Evolutionary conservation across 345 rosid genomes (phyloP), one percentile per base, ranked within the genome.

Genomic region (Pistacia vera): DNA sequence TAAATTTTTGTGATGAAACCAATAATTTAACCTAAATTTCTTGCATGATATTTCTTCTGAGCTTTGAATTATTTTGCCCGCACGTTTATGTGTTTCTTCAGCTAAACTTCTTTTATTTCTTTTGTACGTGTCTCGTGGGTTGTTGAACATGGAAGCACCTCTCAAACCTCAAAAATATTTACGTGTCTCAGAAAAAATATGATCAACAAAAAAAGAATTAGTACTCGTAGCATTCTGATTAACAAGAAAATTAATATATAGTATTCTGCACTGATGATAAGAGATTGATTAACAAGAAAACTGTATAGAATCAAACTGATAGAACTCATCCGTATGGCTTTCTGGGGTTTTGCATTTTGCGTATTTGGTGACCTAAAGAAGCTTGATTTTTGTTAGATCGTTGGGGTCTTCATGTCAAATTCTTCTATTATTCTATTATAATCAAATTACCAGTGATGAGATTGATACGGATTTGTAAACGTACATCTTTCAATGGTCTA

Each of bases 401-500:
- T 36, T 41, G 36, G 36, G 17, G 6, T 62, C 48, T 1, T 4
- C 41, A 22, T 22, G 22, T 22, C 22, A 22, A 22, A 22, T 22
- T 22, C 22, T 22, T 22, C 22, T 22, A 22, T 22, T 22, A 22
- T 22, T 22, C 22, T 22, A 49, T 49, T 49, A 49, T 49, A 3
- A 46, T 46, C 49, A 46, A 46, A 56, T 44, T 11, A 33, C 14
- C 38, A 12, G 11, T 41, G 64, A 44, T 2, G 22, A 8, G 41
- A 60, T 11, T n/a, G 0, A 4, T 55, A 1, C 10, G 3, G 52
- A 13, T 38, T 14, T 9, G 4, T 25, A 18, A 58, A 49, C 16
- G 5, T 60, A 51, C 59, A 75, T n/a, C 78, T 46, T 30, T 30
- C 33, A 60, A 68, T 69, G 54, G 63, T 61, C 79, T 61, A 68